These are phyloP conservation scores for Quercus parvula DNA, from an alignment of 306 rosid genomes.

Conservation along the genomic window DNA sequence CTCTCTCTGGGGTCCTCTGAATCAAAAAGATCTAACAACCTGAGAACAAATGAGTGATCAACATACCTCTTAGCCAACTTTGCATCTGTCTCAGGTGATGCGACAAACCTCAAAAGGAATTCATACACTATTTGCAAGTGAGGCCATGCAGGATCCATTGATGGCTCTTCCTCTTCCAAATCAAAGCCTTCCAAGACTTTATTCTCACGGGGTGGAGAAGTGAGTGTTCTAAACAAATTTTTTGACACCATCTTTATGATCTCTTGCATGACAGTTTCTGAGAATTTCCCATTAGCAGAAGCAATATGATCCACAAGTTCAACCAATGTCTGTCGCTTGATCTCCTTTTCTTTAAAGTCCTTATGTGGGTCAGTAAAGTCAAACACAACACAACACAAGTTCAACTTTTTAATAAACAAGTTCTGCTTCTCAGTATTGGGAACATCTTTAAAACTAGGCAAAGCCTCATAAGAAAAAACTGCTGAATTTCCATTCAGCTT, in stretches of 20 bases:
- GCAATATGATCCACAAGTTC: slow-evolving; percentile 95
- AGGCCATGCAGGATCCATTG: slow-evolving; percentile 97
- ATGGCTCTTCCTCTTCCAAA: slow-evolving; percentile 90
- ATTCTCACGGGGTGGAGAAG: slow-evolving; percentile 77
- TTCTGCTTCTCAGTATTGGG: slow-evolving; percentile 84
- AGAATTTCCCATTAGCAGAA: slow-evolving; percentile 68
- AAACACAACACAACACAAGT: slow-evolving; percentile 74
- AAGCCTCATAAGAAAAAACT: slow-evolving; percentile 58
- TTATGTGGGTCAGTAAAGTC: slow-evolving; percentile 81
- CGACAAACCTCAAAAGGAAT: slow-evolving; percentile 83
- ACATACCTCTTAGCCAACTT: slow-evolving; percentile 92
- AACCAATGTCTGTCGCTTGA: slow-evolving; percentile 80
- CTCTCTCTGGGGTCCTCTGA: slow-evolving; percentile 98
- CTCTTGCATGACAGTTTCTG: slow-evolving; percentile 80
- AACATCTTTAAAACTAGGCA: slow-evolving; percentile 85
- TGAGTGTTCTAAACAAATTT: slow-evolving; percentile 79
- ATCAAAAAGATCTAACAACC: slow-evolving; percentile 87
- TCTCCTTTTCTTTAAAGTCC: slow-evolving; percentile 76
- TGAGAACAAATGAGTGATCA: slow-evolving; percentile 91
- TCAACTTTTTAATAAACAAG: slow-evolving; percentile 75
- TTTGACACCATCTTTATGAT: slow-evolving; percentile 70
- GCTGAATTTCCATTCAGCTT: slow-evolving; percentile 68
- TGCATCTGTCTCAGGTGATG: slow-evolving; percentile 90
- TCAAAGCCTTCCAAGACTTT: slow-evolving; percentile 81
- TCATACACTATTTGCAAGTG: slow-evolving; percentile 88